Base-by-base conservation (phyloP, 2,329 filamentous ascomycete species). In the Diaporthe nobilis region DNA sequence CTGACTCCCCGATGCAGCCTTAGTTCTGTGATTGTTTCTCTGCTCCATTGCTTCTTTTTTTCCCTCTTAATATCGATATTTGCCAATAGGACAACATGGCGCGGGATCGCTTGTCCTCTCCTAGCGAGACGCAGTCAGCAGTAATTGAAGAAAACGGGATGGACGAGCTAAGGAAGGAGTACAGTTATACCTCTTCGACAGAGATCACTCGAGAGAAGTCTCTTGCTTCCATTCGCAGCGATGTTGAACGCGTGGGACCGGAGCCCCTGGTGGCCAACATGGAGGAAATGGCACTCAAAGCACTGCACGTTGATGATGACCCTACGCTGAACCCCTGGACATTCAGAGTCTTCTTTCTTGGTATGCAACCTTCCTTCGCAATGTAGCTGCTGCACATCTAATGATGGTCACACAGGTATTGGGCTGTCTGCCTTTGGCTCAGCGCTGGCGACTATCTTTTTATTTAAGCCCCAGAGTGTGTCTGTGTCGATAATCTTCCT, bases 381-480 rank as follows among this genome's bases (percentile, higher is more conserved):
- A 17, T 53, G 12, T 10, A 6, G 3, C 3, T 22, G 22, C n/a
- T 28, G 39, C 20, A 12, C 8, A 22, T 49, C 70, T 72, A 37
- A 72, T n/a, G 34, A 2, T 7, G 15, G 10, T 13, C 28, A 63
- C 71, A 82, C 71, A 82, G 82, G 83, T 15, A 74, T 84, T 51
- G 83, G 81, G 5, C 77, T 86, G 9, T 82, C 83, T 17, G 75
- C 78, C 28, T 84, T 85, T 67, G 84, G 82, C n/a, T 82, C 82
- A 25, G 83, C 85, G 8, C 80, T 88, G 8, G 82, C 83, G 51
- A 84, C 84, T 47, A 87, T 88, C 73, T 88, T 84, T 78, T 84
- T 85, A 70, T 88, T 88, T 82, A 87, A 87, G 78, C 86, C 87
- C 2, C 87, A 87, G 78, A 82, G 81, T 6, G 84, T 88, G 65